A percentile compares a stretch with the other conserved stretches of the same genome.
Evolutionary conservation across 2,329 filamentous ascomycete genomes (phyloP).

Genomic region (Thelonectria olida): DNA sequence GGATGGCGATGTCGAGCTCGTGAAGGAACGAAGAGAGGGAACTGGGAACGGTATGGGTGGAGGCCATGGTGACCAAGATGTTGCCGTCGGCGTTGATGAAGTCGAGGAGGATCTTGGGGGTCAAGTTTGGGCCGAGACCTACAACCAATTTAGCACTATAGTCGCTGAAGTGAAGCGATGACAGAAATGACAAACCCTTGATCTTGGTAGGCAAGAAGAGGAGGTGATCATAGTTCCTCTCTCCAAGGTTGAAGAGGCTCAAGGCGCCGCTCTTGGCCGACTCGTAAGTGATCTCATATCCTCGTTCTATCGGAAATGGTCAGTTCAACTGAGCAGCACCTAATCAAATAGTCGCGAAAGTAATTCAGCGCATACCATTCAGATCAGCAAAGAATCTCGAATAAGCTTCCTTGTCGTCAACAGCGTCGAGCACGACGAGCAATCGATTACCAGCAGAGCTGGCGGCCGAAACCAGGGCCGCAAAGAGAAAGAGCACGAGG

Average conservation of each 20-base stretch:
- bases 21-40: constrained; percentile 81
- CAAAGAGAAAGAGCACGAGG: constrained; percentile 72
- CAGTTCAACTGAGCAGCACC: constrained; percentile 19
- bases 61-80: constrained; percentile 85
- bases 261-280: constrained; percentile 84
- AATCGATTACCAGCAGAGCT: constrained; percentile 83
- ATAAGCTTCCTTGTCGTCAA: constrained; percentile 82
- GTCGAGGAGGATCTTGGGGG: constrained; percentile 85
- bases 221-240: constrained; percentile 90
- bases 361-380: constrained; percentile 61
- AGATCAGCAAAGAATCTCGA: constrained; percentile 82
- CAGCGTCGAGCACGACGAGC: constrained; percentile 87
- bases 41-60: constrained; percentile 73
- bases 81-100: constrained; percentile 95
- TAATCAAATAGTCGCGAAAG: background rate
- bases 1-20: constrained; percentile 90
- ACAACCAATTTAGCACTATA: constrained; percentile 24
- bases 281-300: constrained; percentile 82
- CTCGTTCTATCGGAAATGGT: constrained; percentile 69
- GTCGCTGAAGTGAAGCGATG: constrained; percentile 1
- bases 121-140: constrained; percentile 90
- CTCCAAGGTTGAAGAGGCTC: constrained; percentile 84
- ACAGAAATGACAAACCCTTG: constrained; percentile 71
- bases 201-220: constrained; percentile 88
- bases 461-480: constrained; percentile 75